Percentiles rank a stretch among this genome's conserved stretches.
phyloP scores from a whole-genome alignment of 73 alveolate genomes.

The Symbiodinium pilosum region DNA sequence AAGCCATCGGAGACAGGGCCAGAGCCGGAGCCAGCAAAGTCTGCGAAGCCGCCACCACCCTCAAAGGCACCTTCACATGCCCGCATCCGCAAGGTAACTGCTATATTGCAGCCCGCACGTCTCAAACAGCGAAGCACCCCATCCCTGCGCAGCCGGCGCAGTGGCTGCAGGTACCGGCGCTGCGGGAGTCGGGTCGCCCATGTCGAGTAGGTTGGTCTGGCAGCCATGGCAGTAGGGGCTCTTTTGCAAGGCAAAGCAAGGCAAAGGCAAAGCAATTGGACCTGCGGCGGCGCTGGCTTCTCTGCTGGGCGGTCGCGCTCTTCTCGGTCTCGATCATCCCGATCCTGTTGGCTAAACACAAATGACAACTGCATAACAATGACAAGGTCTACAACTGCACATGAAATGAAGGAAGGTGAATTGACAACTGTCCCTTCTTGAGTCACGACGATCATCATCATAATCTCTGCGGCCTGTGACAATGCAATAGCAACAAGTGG shows the following conservation, averaged over 20 bases:
- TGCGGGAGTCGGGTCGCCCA: slow-evolving; percentile 52
- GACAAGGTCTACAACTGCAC: neutral
- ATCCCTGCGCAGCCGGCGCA: slow-evolving; percentile 30
- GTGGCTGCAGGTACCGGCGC: neutral
- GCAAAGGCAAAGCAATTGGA: neutral
- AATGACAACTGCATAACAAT: neutral
- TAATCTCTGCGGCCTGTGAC: neutral
- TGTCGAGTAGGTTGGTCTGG: slow-evolving; percentile 68
- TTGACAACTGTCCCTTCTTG: neutral
- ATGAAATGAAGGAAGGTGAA: no score
- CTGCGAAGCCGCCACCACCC: slow-evolving; percentile 47
- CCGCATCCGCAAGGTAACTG: neutral
- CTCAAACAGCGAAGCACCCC: neutral
- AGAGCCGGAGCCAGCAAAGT: slow-evolving; percentile 11
- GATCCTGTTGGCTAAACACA: neutral
- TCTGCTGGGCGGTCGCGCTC: neutral
- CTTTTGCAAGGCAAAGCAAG: neutral
- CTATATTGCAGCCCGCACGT: neutral
- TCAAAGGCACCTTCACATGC: slow-evolving; percentile 28
- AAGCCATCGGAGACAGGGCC: slow-evolving; percentile 38
- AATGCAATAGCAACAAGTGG: neutral
- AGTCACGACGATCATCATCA: neutral
- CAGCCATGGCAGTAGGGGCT: neutral
- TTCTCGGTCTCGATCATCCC: neutral
- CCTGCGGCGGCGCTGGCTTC: neutral